Percentiles rank a stretch among this genome's conserved stretches.
Evolutionary conservation across 2,329 filamentous ascomycete genomes (phyloP).

Genomic region (Fusarium praegraminearum): DNA sequence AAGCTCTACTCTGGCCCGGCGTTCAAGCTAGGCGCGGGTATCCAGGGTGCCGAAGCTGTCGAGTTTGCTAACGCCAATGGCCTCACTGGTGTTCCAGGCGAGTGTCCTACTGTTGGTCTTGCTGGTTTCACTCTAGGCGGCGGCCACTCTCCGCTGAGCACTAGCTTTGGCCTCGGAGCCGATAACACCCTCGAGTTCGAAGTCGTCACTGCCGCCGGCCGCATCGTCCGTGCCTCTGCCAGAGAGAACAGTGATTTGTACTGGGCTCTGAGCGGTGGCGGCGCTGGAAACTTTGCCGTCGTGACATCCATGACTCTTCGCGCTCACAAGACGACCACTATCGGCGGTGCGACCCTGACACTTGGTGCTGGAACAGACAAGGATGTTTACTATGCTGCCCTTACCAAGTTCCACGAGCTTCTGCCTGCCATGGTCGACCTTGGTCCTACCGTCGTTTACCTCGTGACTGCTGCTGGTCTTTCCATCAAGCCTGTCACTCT

Average conservation of each 20-base stretch:
- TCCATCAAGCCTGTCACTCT: conserved; percentile 59
- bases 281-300: conserved; percentile 69
- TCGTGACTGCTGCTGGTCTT: conserved; percentile 50
- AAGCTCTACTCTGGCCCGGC: conserved; percentile 63
- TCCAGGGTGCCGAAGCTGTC: conserved; percentile 62
- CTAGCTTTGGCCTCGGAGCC: conserved; percentile 68
- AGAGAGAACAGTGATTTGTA: conserved; percentile 67
- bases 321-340: conserved; percentile 58
- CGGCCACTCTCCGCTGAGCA: conserved; percentile 63
- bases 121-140: conserved; percentile 72
- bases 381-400: conserved; percentile 36
- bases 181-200: conserved; percentile 70
- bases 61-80: conserved; percentile 60
- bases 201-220: conserved; percentile 65
- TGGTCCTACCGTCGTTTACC: conserved; percentile 61
- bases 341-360: conserved; percentile 50
- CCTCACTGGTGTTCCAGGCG: conserved; percentile 65
- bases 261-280: conserved; percentile 72
- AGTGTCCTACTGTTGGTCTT: conserved; percentile 67
- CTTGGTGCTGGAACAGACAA: conserved; percentile 16
- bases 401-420: conserved; percentile 46
- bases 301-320: conserved; percentile 68
- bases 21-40: conserved; percentile 66
- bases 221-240: conserved; percentile 61
- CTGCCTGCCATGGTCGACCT: conserved; percentile 58